Conservation (phyloP, 2,329 filamentous ascomycete species). For the Hymenoscyphus albidus region DNA sequence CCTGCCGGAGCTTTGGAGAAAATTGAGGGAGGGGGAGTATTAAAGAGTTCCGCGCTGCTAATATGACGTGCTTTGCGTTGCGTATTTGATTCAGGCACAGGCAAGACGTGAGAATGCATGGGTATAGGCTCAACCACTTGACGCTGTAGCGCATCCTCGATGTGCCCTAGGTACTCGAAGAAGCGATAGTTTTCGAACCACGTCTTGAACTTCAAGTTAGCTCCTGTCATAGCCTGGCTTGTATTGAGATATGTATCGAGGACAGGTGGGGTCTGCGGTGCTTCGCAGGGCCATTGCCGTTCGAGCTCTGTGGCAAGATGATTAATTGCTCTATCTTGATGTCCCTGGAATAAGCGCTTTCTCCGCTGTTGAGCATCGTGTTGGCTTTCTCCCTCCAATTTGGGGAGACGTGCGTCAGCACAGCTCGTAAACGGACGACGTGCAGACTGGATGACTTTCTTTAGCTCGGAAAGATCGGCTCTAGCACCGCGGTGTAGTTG, state of each 20-base stretch:
- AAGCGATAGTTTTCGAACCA: constrained; percentile 15
- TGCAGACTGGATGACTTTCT: neutral
- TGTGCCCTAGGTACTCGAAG: constrained; percentile 8
- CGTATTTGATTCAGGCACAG: neutral
- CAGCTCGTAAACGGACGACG: neutral
- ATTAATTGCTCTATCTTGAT: neutral
- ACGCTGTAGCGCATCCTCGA: constrained; percentile 1
- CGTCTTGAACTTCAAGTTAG: constrained; percentile 8
- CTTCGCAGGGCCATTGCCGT: neutral
- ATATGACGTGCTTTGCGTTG: neutral
- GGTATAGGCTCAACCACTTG: neutral
- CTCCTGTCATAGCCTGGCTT: neutral
- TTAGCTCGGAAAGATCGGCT: neutral
- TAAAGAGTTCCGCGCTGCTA: constrained; percentile 1
- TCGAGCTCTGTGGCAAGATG: neutral
- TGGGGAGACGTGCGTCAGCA: constrained; percentile 4
- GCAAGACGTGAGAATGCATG: neutral
- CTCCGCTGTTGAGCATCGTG: neutral
- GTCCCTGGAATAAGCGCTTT: neutral
- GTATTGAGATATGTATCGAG: neutral
- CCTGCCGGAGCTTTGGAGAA: neutral
- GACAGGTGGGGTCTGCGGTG: neutral
- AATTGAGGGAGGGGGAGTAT: neutral
- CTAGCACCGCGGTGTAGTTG: constrained; percentile 10
- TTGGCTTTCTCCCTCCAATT: neutral